Percentiles rank a stretch among this genome's conserved stretches.
Conservation (phyloP, 2,329 filamentous ascomycete species). For the Colletotrichum echinochloae region DNA sequence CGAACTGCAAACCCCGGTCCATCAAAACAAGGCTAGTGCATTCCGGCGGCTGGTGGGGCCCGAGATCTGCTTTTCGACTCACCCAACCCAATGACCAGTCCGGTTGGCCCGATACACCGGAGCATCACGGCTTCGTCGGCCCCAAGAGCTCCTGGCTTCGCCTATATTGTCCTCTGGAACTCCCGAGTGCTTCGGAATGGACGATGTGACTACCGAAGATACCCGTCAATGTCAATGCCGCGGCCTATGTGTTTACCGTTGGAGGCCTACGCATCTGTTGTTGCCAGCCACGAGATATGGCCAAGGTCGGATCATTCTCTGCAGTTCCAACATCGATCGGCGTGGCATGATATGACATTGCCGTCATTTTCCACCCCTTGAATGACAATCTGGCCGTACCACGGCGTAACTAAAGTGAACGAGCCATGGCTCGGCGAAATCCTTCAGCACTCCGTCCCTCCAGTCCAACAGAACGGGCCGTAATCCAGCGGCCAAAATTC, state of each 20-base stretch:
- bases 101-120: constrained; percentile 32
- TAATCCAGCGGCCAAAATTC: constrained; percentile 13
- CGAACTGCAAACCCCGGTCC: constrained; percentile 26
- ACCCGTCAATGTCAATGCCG: constrained; percentile 32
- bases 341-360: constrained; percentile 34
- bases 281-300: constrained; percentile 13
- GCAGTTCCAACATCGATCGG: constrained; percentile 22
- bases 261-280: background rate
- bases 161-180: constrained; percentile 27
- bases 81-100: constrained; percentile 35
- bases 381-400: constrained; percentile 5
- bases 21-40: constrained; percentile 39
- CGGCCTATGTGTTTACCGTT: constrained; percentile 25
- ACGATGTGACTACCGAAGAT: constrained; percentile 31
- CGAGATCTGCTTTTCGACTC: constrained; percentile 31
- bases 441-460: background rate
- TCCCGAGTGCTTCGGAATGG: constrained; percentile 28
- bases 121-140: constrained; percentile 42
- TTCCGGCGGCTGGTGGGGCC: constrained; percentile 33
- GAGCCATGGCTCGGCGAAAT: constrained; percentile 11
- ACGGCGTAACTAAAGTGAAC: background rate
- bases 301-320: constrained; percentile 30
- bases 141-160: constrained; percentile 38
- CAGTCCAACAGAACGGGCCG: background rate
- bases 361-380: constrained; percentile 24